Percentiles rank a stretch among this genome's conserved stretches.
phyloP scores from a whole-genome alignment of 2,329 filamentous ascomycete genomes.

The Dissoconium aciculare region DNA sequence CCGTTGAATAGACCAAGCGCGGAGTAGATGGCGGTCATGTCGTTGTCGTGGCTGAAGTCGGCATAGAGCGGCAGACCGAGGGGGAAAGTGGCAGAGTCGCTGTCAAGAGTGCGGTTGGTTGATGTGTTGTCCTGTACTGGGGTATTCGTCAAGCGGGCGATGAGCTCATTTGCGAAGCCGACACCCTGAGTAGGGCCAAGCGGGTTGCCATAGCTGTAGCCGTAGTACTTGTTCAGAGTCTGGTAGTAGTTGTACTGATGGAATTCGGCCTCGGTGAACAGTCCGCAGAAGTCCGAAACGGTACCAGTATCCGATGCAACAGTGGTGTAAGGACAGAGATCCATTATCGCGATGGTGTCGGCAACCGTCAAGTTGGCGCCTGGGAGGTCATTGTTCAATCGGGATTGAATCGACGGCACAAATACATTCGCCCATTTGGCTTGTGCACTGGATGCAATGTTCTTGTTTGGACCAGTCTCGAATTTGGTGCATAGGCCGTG shows the following conservation, averaged over 20 bases:
- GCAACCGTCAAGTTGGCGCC: slow-evolving; percentile 48
- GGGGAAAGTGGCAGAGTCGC: slow-evolving; percentile 54
- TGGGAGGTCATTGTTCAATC: slow-evolving; percentile 53
- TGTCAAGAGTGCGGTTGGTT: slow-evolving; percentile 65
- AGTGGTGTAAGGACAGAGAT: slow-evolving; percentile 73
- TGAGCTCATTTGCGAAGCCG: slow-evolving; percentile 75
- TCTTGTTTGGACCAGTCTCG: slow-evolving; percentile 41
- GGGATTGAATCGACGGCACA: slow-evolving; percentile 48
- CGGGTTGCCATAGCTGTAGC: slow-evolving; percentile 59
- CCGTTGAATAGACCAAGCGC: slow-evolving; percentile 65
- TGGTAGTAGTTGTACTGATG: slow-evolving; percentile 65
- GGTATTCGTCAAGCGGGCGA: slow-evolving; percentile 57
- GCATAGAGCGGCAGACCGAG: slow-evolving; percentile 55
- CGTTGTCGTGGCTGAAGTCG: slow-evolving; percentile 86
- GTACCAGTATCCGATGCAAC: slow-evolving; percentile 45
- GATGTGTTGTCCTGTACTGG: slow-evolving; percentile 59
- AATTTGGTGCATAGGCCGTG: slow-evolving; percentile 59
- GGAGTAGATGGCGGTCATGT: slow-evolving; percentile 61
- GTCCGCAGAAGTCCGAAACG: slow-evolving; percentile 56
- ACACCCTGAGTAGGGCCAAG: slow-evolving; percentile 75
- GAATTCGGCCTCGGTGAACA: slow-evolving; percentile 74
- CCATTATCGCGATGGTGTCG: slow-evolving; percentile 64
- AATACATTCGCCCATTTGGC: slow-evolving; percentile 48
- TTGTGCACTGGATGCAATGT: slow-evolving; percentile 38
- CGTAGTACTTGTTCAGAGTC: slow-evolving; percentile 71